Conservation (phyloP, 169 alveolate genomes). For the Sarcocystis neurona region DNA sequence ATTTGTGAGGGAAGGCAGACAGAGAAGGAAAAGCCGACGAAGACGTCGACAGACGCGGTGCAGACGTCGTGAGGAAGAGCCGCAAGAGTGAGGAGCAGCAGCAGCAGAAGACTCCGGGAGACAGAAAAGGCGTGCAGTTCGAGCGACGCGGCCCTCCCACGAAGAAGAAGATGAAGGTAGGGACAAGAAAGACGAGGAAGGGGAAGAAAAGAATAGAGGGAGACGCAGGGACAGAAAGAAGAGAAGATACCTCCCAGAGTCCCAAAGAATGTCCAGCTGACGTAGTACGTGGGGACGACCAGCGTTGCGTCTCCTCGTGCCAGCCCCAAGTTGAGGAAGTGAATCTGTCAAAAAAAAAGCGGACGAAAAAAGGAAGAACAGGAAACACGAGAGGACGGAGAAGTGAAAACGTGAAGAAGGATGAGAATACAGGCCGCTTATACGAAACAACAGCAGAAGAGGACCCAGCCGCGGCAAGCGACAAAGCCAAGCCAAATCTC, state of each 20-base stretch:
- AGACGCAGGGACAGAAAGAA: not conserved
- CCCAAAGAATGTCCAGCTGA: constrained; percentile 83
- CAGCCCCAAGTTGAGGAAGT: constrained; percentile 80
- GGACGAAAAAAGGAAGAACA: not conserved
- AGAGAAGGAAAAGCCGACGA: too few relatives aligned
- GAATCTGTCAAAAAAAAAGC: constrained; percentile 70
- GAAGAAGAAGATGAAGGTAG: not conserved
- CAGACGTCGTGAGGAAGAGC: too few relatives aligned
- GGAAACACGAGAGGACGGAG: not conserved
- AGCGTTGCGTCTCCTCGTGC: constrained; percentile 83
- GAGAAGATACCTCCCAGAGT: constrained; percentile 77
- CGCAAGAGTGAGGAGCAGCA: too few relatives aligned
- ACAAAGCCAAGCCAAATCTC: too few relatives aligned
- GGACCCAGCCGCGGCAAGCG: too few relatives aligned
- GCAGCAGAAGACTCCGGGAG: too few relatives aligned
- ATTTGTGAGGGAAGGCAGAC: too few relatives aligned
- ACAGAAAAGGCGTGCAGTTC: too few relatives aligned
- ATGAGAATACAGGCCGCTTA: too few relatives aligned
- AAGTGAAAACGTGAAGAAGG: too few relatives aligned
- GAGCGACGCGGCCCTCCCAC: not conserved
- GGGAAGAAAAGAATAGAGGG: not conserved
- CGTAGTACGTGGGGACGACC: constrained; percentile 83
- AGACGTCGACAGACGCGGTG: too few relatives aligned
- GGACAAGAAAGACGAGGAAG: not conserved
- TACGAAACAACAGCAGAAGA: too few relatives aligned